Evolutionary conservation across 1,284 basidiomycete genomes (phyloP).

Genomic region (Microbotryomycetes sp.): DNA sequence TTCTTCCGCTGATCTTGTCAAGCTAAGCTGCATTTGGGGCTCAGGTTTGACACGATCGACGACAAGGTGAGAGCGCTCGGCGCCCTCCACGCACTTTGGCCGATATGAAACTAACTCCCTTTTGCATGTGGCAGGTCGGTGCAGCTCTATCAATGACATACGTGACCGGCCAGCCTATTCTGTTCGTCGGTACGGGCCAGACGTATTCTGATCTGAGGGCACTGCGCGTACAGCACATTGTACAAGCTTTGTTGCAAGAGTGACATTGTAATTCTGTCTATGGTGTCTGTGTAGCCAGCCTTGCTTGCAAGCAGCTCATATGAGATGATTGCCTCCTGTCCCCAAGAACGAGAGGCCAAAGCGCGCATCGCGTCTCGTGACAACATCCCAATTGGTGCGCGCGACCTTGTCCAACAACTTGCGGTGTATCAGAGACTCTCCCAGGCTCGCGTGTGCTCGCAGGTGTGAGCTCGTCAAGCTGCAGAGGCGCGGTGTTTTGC

Average conservation of each 20-base stretch:
- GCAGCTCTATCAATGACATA: constrained; percentile 96
- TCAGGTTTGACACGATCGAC: constrained; percentile 81
- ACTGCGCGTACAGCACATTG: constrained; percentile 81
- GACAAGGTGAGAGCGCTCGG: constrained; percentile 58
- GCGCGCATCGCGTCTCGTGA: too few relatives aligned
- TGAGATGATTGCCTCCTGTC: too few relatives aligned
- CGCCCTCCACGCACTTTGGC: background rate
- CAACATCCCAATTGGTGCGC: too few relatives aligned
- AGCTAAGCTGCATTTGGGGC: background rate
- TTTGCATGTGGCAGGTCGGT: constrained; percentile 58
- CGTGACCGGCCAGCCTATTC: constrained; percentile 89
- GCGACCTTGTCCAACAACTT: too few relatives aligned
- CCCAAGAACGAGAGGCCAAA: too few relatives aligned
- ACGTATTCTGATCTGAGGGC: constrained; percentile 91
- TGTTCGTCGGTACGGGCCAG: constrained; percentile 91
- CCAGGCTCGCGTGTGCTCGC: too few relatives aligned
- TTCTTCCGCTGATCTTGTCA: background rate
- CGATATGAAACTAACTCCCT: background rate
- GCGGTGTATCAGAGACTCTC: too few relatives aligned
- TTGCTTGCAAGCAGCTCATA: too few relatives aligned
- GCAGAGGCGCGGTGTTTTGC: too few relatives aligned
- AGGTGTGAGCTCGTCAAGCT: too few relatives aligned
- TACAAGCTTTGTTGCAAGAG: constrained; percentile 65
- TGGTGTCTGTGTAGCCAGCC: too few relatives aligned
- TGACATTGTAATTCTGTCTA: too few relatives aligned